Conservation (phyloP, 192 early-diverging fungal species). For the Globomyces pollinis-pini region DNA sequence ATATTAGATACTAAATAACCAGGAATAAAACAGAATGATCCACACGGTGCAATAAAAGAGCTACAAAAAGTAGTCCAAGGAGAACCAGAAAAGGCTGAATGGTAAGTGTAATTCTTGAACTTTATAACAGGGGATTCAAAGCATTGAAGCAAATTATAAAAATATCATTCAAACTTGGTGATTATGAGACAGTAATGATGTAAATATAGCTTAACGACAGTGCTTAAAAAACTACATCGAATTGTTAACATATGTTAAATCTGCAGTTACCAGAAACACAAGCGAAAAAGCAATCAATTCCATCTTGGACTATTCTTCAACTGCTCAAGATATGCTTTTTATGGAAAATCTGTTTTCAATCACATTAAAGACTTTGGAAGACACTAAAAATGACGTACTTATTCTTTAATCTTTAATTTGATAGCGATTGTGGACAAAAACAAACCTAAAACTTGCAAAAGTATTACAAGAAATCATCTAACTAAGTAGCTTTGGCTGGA, state of each 20-base stretch:
- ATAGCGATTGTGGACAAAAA: slow-evolving; percentile 79
- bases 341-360: slow-evolving; percentile 78
- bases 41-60: slow-evolving; percentile 60
- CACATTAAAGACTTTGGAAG: slow-evolving; percentile 63
- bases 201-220: slow-evolving; percentile 37
- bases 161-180: slow-evolving; percentile 56
- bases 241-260: slow-evolving; percentile 67
- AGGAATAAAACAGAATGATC: slow-evolving; percentile 77
- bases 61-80: slow-evolving; percentile 72
- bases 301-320: slow-evolving; percentile 73
- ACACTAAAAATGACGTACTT: slow-evolving; percentile 85
- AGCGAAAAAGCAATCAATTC: slow-evolving; percentile 89
- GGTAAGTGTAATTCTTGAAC: slow-evolving; percentile 40
- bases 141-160: slow-evolving; percentile 84
- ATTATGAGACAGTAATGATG: slow-evolving; percentile 40
- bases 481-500: slow-evolving; percentile 40
- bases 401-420: too few species aligned
- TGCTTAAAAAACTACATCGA: slow-evolving; percentile 64
- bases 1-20: too few species aligned
- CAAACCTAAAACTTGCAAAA: slow-evolving; percentile 79
- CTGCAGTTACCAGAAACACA: slow-evolving; percentile 74
- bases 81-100: slow-evolving; percentile 76
- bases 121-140: slow-evolving; percentile 71
- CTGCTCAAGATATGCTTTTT: slow-evolving; percentile 67
- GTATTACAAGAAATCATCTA: slow-evolving; percentile 49